These are phyloP conservation scores for Phenoliferia sp. DNA, from an alignment of 1,284 basidiomycete genomes.

Conservation along the genomic window DNA sequence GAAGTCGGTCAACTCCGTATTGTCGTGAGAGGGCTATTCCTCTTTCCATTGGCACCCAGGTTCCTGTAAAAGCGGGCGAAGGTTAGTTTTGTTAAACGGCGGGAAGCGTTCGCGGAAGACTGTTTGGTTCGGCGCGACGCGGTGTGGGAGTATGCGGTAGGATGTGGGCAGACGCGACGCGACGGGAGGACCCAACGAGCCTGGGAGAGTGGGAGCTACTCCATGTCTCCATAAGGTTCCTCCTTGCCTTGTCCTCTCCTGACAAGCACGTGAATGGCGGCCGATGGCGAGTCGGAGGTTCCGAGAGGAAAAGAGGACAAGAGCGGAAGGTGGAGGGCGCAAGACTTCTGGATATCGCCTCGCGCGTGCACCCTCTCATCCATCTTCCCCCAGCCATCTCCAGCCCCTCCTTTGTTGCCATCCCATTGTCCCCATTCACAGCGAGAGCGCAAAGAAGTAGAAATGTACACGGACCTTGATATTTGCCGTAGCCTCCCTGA, in stretches of 20 bases:
- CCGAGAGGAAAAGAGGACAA: not conserved
- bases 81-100: too few relatives aligned
- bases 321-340: not conserved
- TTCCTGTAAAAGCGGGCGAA: slow-evolving; percentile 56
- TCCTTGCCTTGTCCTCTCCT: not conserved
- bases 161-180: not conserved
- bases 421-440: not conserved
- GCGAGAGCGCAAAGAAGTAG: not conserved
- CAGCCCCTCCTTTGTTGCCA: not conserved
- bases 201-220: not conserved
- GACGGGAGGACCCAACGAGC: not conserved
- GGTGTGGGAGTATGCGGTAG: not conserved
- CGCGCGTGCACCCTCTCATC: not conserved
- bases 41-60: slow-evolving; percentile 95
- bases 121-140: not conserved
- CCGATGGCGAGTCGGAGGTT: not conserved
- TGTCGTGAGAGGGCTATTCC: slow-evolving; percentile 82
- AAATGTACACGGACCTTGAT: slow-evolving; percentile 72
- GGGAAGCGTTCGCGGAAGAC: not conserved
- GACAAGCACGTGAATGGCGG: not conserved
- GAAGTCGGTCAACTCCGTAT: slow-evolving; percentile 81
- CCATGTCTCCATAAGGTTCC: not conserved
- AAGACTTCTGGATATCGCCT: not conserved
- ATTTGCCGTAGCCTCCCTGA: slow-evolving; percentile 98
- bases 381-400: not conserved